A percentile compares a stretch with the other conserved stretches of the same genome.
These are phyloP conservation scores for Blastomyces parvus DNA, from an alignment of 2,329 filamentous ascomycete genomes.

Conservation along the genomic window DNA sequence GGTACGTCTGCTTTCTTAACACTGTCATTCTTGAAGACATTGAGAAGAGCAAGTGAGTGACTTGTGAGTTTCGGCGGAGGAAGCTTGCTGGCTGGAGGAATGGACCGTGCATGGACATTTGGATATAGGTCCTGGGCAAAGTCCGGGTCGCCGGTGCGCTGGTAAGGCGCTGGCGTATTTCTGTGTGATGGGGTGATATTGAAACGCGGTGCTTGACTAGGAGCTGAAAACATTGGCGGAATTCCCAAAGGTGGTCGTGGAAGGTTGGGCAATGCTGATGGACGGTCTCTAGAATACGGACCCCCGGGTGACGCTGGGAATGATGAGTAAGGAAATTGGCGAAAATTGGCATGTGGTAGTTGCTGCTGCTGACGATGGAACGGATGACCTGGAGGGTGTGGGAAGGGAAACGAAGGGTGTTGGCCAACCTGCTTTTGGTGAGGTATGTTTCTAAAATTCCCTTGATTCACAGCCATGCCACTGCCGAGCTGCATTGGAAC, in stretches of 20 bases:
- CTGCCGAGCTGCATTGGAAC: conserved; percentile 27
- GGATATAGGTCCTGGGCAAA: conserved; percentile 31
- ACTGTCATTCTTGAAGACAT: conserved; percentile 44
- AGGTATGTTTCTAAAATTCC: conserved; percentile 40
- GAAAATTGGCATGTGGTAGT: background rate
- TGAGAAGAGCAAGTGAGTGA: conserved; percentile 49
- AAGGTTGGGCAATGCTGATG: background rate
- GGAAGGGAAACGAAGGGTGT: background rate
- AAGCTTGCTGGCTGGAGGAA: conserved; percentile 49
- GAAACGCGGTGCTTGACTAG: background rate
- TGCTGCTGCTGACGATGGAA: background rate
- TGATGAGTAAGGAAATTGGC: background rate
- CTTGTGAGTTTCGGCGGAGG: conserved; percentile 50
- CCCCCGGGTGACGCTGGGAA: background rate
- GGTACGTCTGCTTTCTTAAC: conserved; percentile 21
- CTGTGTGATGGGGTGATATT: background rate
- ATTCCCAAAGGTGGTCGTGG: background rate
- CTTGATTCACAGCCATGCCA: conserved; percentile 26
- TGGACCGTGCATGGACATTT: conserved; percentile 34
- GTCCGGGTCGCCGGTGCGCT: conserved; percentile 38
- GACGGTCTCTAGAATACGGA: background rate
- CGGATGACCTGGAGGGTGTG: background rate
- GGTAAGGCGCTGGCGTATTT: conserved; percentile 34
- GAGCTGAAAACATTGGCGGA: background rate
- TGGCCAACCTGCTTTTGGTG: conserved; percentile 41